phyloP scores from a whole-genome alignment of 257 asterid genomes.

The Rubia yunnanensis region DNA sequence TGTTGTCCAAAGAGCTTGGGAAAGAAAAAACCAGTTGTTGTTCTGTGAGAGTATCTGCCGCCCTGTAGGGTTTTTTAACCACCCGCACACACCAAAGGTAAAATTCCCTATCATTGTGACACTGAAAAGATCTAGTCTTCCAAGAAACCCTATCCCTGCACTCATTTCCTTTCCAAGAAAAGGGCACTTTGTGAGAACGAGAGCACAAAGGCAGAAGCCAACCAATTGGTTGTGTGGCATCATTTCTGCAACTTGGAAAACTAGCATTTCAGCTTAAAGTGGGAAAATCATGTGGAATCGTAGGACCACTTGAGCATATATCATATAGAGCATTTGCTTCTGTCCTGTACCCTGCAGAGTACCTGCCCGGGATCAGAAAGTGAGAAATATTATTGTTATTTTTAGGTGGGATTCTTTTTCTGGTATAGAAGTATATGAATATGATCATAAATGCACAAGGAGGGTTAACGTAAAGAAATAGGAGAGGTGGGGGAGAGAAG shows the following conservation, averaged over 20 bases:
- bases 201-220: constrained; percentile 21
- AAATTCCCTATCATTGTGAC: constrained; percentile 1
- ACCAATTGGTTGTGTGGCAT: constrained; percentile 22
- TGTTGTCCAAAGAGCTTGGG: constrained; percentile 9
- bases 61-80: neutral
- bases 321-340: constrained; percentile 13
- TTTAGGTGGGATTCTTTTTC: neutral
- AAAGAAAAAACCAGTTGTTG: constrained; percentile 9
- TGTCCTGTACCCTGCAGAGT: constrained; percentile 3
- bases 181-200: constrained; percentile 27
- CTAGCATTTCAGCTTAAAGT: constrained; percentile 20
- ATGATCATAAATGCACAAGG: constrained; percentile 12
- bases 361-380: constrained; percentile 5
- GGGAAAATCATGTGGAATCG: constrained; percentile 28
- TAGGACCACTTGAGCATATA: constrained; percentile 33
- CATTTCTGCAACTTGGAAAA: constrained; percentile 26
- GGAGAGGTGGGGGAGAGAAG: constrained; percentile 57
- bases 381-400: constrained; percentile 2
- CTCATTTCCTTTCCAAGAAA: constrained; percentile 27
- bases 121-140: neutral
- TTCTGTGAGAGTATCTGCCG: neutral
- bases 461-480: constrained; percentile 17
- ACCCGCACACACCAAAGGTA: neutral
- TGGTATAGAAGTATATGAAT: neutral
- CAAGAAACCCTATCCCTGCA: constrained; percentile 14